phyloP scores from a whole-genome alignment of 192 early-diverging fungal genomes.

The Linnemannia exigua region DNA sequence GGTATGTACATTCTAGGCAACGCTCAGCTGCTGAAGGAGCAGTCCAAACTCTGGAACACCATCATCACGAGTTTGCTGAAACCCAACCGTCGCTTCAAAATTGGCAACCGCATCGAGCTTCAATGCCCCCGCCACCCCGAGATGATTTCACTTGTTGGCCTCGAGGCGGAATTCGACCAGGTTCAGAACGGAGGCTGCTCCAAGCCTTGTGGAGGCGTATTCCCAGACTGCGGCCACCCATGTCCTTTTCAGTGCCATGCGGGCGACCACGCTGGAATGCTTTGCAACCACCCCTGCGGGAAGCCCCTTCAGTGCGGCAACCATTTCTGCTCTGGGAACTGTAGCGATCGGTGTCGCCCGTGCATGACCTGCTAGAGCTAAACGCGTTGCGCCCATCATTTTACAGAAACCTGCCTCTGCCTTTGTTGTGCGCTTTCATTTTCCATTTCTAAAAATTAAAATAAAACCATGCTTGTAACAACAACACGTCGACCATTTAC shows the following conservation, averaged over 20 bases:
- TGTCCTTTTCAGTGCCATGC: constrained; percentile 41
- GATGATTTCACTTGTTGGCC: constrained; percentile 45
- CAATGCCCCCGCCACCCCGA: constrained; percentile 58
- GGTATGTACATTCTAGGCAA: constrained; percentile 73
- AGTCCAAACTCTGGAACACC: constrained; percentile 62
- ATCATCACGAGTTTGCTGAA: constrained; percentile 54
- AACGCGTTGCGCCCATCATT: too few relatives aligned
- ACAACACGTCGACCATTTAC: too few relatives aligned
- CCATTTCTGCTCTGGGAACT: constrained; percentile 27
- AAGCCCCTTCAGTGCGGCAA: constrained; percentile 24
- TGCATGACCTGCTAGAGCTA: constrained; percentile 13
- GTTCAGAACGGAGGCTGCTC: constrained; percentile 64
- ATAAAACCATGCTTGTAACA: too few relatives aligned
- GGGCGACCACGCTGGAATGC: constrained; percentile 24
- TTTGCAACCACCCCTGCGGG: constrained; percentile 35
- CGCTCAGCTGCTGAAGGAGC: constrained; percentile 57
- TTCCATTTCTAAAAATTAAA: too few relatives aligned
- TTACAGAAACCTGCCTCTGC: too few relatives aligned
- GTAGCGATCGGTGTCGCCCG: constrained; percentile 26
- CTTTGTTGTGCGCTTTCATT: too few relatives aligned
- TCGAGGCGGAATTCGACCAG: constrained; percentile 60
- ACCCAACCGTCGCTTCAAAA: constrained; percentile 18
- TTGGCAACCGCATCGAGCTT: constrained; percentile 58
- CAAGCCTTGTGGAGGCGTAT: constrained; percentile 43
- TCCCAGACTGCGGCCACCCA: constrained; percentile 56